Evolutionary conservation across 2,329 filamentous ascomycete genomes (phyloP).

Genomic region (Pseudogymnoascus sp.): DNA sequence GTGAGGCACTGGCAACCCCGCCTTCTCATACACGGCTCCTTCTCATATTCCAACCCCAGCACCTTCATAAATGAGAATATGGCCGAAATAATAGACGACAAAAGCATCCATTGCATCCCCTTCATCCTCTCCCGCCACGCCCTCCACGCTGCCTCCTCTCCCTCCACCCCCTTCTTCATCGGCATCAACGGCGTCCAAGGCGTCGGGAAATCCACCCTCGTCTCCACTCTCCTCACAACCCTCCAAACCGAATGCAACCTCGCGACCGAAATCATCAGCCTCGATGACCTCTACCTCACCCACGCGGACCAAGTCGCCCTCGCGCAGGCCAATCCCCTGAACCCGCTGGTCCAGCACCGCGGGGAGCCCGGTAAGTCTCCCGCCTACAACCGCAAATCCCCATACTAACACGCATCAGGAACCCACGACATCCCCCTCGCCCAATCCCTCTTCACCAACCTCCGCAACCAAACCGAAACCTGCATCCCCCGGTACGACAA

Average conservation of each 20-base stretch:
- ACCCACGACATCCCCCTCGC: constrained; percentile 59
- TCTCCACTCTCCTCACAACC: constrained; percentile 51
- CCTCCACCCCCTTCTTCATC: constrained; percentile 61
- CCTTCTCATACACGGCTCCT: neutral
- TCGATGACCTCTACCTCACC: constrained; percentile 63
- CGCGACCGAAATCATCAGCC: constrained; percentile 49
- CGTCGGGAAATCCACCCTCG: constrained; percentile 85
- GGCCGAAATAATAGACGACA: constrained; percentile 61
- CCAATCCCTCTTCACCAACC: constrained; percentile 41
- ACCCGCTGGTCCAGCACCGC: constrained; percentile 55
- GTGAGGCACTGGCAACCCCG: neutral
- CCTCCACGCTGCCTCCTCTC: constrained; percentile 35
- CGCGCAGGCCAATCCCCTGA: constrained; percentile 43
- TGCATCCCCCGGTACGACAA: constrained; percentile 61
- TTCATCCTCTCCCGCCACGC: constrained; percentile 60
- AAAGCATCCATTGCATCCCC: constrained; percentile 66
- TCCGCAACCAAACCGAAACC: constrained; percentile 38
- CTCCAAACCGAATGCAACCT: constrained; percentile 44
- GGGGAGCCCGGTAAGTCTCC: constrained; percentile 47
- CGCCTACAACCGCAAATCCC: neutral
- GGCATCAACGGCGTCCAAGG: constrained; percentile 90
- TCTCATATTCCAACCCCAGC: neutral
- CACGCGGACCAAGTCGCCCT: constrained; percentile 47
- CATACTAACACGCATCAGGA: constrained; percentile 14
- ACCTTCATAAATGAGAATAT: constrained; percentile 24